Percentiles rank a stretch among this genome's conserved stretches.
phyloP scores from a whole-genome alignment of 345 rosid species.

The Noccaea caerulescens region DNA sequence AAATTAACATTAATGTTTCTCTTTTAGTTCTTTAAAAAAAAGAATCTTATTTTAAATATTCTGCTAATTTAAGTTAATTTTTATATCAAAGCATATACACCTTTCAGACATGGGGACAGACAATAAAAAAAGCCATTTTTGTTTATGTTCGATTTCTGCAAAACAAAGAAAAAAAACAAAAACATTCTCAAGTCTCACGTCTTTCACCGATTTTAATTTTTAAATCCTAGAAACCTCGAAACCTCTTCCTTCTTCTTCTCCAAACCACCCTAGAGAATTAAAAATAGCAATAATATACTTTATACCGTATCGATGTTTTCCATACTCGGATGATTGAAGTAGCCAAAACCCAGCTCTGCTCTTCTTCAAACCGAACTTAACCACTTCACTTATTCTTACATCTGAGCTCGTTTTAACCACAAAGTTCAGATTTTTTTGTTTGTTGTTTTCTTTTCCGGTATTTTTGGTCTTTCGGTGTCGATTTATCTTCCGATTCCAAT shows the following conservation, averaged over 20 bases:
- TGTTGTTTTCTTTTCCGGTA: not conserved
- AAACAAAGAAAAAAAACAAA: not conserved
- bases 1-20: conserved; percentile 28
- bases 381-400: conserved; percentile 34
- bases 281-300: conserved; percentile 1
- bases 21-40: conserved; percentile 18
- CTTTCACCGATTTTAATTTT: conserved; percentile 22
- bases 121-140: conserved; percentile 36
- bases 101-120: conserved; percentile 43
- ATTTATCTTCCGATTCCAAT: conserved; percentile 21
- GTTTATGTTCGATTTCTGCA: conserved; percentile 35
- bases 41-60: not conserved
- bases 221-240: conserved; percentile 30
- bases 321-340: conserved; percentile 12
- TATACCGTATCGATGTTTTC: not conserved
- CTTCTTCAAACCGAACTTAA: conserved; percentile 20
- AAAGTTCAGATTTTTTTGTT: conserved; percentile 1
- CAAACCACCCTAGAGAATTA: conserved; percentile 1
- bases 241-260: conserved; percentile 21
- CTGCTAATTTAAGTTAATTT: conserved; percentile 5
- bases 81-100: conserved; percentile 22
- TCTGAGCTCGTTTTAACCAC: conserved; percentile 22
- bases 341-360: conserved; percentile 31
- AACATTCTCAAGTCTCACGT: conserved; percentile 38
- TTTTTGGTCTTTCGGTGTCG: not conserved